These are phyloP conservation scores for Acanthamoeba divionensis DNA, from an alignment of 208 protist genomes.

Conservation along the genomic window DNA sequence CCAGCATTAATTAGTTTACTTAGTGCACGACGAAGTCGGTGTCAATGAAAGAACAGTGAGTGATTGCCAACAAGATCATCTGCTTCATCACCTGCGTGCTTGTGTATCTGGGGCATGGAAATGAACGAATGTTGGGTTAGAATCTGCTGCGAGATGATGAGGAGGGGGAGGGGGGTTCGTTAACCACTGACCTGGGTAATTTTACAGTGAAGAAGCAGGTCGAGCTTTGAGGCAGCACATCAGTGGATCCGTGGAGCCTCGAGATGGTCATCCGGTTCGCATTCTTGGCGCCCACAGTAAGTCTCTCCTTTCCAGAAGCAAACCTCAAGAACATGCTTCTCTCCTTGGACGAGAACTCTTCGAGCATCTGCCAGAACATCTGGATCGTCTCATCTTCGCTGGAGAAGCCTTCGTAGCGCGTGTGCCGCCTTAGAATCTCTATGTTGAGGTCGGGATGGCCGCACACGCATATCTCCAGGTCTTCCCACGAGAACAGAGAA, in stretches of 20 bases:
- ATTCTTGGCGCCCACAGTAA: neutral
- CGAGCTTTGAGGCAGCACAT: slow-evolving; percentile 5
- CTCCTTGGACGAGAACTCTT: slow-evolving; percentile 39
- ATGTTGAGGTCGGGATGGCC: slow-evolving; percentile 63
- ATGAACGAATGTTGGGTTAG: too few relatives aligned
- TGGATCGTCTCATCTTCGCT: neutral
- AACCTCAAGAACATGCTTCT: slow-evolving; percentile 54
- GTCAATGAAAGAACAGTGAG: slow-evolving; percentile 50
- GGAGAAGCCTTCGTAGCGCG: slow-evolving; percentile 43
- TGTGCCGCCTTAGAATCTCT: slow-evolving; percentile 20
- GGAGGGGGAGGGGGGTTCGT: too few relatives aligned
- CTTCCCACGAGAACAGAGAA: slow-evolving; percentile 62
- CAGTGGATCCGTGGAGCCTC: neutral
- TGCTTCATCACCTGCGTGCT: neutral
- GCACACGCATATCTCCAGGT: slow-evolving; percentile 69
- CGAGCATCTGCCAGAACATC: slow-evolving; percentile 40
- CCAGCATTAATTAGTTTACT: neutral
- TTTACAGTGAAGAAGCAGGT: slow-evolving; percentile 59
- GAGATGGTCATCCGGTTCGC: neutral
- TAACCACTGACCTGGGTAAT: too few relatives aligned
- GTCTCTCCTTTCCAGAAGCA: slow-evolving; percentile 40
- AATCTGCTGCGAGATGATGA: too few relatives aligned
- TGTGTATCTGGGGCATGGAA: too few relatives aligned
- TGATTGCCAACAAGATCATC: slow-evolving; percentile 17
- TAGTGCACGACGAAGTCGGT: slow-evolving; percentile 16